These are phyloP conservation scores for Zea luxurians DNA, from an alignment of 176 grass and related monocot species.

Conservation along the genomic window DNA sequence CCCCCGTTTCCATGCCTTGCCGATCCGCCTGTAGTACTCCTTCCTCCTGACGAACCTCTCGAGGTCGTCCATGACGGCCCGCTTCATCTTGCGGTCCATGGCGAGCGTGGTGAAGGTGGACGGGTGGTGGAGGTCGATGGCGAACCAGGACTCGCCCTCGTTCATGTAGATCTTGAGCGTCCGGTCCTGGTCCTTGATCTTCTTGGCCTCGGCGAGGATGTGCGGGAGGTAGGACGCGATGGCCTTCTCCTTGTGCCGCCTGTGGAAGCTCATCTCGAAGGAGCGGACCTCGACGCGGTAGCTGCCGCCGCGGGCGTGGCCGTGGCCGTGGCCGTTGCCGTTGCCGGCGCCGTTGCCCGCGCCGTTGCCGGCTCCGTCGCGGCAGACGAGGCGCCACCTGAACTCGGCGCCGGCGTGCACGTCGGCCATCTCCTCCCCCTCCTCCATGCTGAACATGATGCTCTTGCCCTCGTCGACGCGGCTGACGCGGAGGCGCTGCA, in stretches of 20 bases:
- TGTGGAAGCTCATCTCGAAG: constrained; percentile 83
- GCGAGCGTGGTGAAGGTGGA: constrained; percentile 81
- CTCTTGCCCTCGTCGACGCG: constrained; percentile 60
- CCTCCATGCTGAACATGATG: constrained; percentile 71
- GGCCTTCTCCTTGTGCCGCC: constrained; percentile 68
- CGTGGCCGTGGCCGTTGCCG: constrained; percentile 8
- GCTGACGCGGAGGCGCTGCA: constrained; percentile 70
- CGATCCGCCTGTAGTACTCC: constrained; percentile 84
- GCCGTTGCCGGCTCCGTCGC: constrained; percentile 32
- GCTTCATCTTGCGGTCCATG: constrained; percentile 65
- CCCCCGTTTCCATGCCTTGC: constrained; percentile 91
- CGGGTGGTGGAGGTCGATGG: constrained; percentile 75
- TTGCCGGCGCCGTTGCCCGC: background rate
- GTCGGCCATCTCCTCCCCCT: constrained; percentile 81
- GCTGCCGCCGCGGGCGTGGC: constrained; percentile 27
- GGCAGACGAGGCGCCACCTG: constrained; percentile 67
- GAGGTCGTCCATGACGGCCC: constrained; percentile 69
- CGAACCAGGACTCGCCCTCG: constrained; percentile 60
- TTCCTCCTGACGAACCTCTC: constrained; percentile 68
- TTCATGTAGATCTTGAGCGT: constrained; percentile 89
- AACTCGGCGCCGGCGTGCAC: constrained; percentile 71
- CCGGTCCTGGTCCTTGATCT: constrained; percentile 64
- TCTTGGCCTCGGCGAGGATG: constrained; percentile 58
- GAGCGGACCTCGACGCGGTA: constrained; percentile 48
- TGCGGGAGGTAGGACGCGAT: constrained; percentile 65